phyloP scores from a whole-genome alignment of 441 rosid species.

The Gossypium gossypioides region DNA sequence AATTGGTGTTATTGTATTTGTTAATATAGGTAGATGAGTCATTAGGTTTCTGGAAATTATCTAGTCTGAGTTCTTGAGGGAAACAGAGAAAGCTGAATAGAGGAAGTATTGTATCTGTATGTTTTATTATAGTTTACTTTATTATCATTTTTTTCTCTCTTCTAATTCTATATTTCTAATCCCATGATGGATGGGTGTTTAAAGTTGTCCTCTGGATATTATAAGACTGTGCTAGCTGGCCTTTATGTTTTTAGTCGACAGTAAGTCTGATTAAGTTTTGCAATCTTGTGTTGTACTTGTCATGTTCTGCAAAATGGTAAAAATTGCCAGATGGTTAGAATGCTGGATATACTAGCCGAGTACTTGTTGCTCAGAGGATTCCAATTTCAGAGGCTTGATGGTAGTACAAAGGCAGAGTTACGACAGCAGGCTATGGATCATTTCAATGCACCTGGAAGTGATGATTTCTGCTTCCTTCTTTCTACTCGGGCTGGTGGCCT shows the following conservation, averaged over 20 bases:
- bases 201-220: background rate
- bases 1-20: background rate
- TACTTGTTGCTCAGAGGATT: conserved; percentile 87
- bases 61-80: background rate
- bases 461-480: conserved; percentile 96
- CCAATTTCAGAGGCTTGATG: conserved; percentile 98
- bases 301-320: conserved; percentile 3
- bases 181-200: background rate
- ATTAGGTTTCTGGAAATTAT: background rate
- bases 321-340: conserved; percentile 78
- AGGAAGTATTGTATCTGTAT: background rate
- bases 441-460: conserved; percentile 97
- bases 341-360: conserved; percentile 93
- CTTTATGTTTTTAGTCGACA: background rate
- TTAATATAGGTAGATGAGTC: background rate
- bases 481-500: conserved; percentile 99
- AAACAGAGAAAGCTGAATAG: background rate
- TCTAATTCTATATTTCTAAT: background rate
- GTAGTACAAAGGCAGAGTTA: conserved; percentile 96
- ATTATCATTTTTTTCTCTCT: background rate
- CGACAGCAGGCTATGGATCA: conserved; percentile 99
- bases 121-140: background rate
- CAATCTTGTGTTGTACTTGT: background rate
- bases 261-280: conserved; percentile 1
- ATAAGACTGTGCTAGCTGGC: background rate